phyloP scores from a whole-genome alignment of 129 eudicot genomes.

The Calendula officinalis region DNA sequence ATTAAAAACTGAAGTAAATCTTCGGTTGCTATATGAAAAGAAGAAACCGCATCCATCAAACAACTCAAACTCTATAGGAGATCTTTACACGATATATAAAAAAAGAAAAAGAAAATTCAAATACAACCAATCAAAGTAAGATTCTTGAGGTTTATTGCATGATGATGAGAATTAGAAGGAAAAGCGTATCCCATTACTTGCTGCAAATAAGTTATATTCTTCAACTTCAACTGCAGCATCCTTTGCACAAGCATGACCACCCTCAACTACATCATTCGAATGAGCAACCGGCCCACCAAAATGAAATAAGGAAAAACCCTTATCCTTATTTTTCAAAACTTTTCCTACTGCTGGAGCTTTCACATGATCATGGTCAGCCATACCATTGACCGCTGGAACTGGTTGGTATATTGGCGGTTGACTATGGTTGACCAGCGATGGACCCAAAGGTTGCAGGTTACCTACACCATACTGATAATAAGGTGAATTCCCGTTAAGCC shows the following conservation, averaged over 20 bases:
- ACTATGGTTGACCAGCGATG: conserved; percentile 49
- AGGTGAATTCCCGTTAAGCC: conserved; percentile 56
- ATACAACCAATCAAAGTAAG: conserved; percentile 30
- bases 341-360: conserved; percentile 23
- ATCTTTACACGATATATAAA: conserved; percentile 32
- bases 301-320: conserved; percentile 74
- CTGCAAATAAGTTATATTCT: conserved; percentile 82
- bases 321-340: conserved; percentile 33
- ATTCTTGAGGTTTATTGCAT: conserved; percentile 47
- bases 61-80: conserved; percentile 41
- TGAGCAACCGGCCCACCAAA: conserved; percentile 88
- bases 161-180: conserved; percentile 47
- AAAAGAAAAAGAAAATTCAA: conserved; percentile 18
- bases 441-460: conserved; percentile 52
- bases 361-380: conserved; percentile 38
- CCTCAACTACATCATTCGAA: conserved; percentile 56
- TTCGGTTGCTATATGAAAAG: conserved; percentile 38
- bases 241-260: conserved; percentile 46
- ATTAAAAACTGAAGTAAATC: conserved; percentile 20
- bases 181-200: conserved; percentile 67
- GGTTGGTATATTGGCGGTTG: conserved; percentile 65
- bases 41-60: conserved; percentile 44
- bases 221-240: conserved; percentile 44
- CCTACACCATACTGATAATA: conserved; percentile 64
- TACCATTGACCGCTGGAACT: conserved; percentile 40